Base-by-base conservation (phyloP, 2,329 filamentous ascomycete species). In the Alternaria sp. region DNA sequence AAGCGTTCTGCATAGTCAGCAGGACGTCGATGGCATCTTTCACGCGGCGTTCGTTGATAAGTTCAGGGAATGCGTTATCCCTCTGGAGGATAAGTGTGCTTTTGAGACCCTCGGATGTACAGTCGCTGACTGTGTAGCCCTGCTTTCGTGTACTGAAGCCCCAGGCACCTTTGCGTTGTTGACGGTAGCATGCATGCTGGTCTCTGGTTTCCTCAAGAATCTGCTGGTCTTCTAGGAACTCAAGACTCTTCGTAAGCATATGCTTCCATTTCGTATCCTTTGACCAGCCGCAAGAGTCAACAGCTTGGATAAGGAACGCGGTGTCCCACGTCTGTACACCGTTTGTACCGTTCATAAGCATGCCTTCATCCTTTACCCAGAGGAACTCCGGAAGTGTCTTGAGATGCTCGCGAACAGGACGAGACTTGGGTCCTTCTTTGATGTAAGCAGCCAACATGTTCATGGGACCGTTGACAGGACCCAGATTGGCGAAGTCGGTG, bases 261-360 rank as follows among this genome's bases (percentile, higher is more conserved):
- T 91, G 89, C 43, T 86, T 87, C 89, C 92, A 97, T 71, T 90
- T 89, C 12, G 89, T 84, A 51, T 96, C 89, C 28, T 89, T 83
- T n/a, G 91, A 90, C 25, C 97, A 86, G 0, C 92, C 93, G 7
- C 92, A 90, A 52, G 93, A 92, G 56, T 93, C 87, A 6, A 92
- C 88, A 1, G 92, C 90, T 79, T 97, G 93, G 32, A 97, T 93
- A 17, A 91, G 83, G 76, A 98, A 98, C 0, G 93, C 87, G 0
- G 96, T 99, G 77, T 99, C 96, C 96, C 96, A 99, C 67, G 90
- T 91, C 80, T 99, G 96, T 2, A 98, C 94, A n/a, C 96, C 96
- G 71, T 99, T 98, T 9, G 96, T 99, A 40, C 96, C 96, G 72
- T 97, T 97, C 81, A 91, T 91, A 51, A 98, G 85, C 92, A 99